These are phyloP conservation scores for Xylariales sp. DNA, from an alignment of 2,329 filamentous ascomycete species.

Conservation along the genomic window DNA sequence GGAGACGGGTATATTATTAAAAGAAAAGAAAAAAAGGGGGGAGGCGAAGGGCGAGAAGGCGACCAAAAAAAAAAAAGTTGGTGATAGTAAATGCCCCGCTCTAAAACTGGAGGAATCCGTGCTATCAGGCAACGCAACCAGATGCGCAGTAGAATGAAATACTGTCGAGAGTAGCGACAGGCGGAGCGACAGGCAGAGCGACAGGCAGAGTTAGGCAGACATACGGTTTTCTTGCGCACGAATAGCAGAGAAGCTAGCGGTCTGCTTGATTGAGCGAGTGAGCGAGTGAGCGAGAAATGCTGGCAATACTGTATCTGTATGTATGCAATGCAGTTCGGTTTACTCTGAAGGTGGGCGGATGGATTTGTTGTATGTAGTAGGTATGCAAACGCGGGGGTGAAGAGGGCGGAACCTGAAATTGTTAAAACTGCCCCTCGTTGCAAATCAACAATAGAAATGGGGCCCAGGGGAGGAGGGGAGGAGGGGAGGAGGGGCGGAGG, in stretches of 20 bases:
- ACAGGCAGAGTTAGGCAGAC: constrained; percentile 35
- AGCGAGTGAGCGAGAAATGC: constrained; percentile 10
- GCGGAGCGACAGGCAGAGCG: not conserved
- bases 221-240: constrained; percentile 28
- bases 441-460: constrained; percentile 19
- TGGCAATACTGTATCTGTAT: constrained; percentile 11
- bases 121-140: constrained; percentile 29
- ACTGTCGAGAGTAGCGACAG: too few species aligned
- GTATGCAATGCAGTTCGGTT: constrained; percentile 30
- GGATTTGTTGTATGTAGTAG: constrained; percentile 18
- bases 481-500: constrained; percentile 11
- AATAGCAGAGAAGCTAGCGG: constrained; percentile 18
- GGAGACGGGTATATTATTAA: not conserved
- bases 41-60: not conserved
- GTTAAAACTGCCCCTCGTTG: constrained; percentile 30
- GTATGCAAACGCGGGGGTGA: constrained; percentile 38
- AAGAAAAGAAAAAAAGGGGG: not conserved
- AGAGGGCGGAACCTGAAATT: constrained; percentile 34
- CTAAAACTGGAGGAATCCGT: constrained; percentile 2
- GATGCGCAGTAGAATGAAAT: not conserved
- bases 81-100: constrained; percentile 30
- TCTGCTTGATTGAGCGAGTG: constrained; percentile 6
- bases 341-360: constrained; percentile 4
- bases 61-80: constrained; percentile 20
- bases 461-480: constrained; percentile 17